Evolutionary conservation across 805 yeast species (phyloP), one percentile per base, ranked within the genome.

Genomic region (Metschnikowia borealis): DNA sequence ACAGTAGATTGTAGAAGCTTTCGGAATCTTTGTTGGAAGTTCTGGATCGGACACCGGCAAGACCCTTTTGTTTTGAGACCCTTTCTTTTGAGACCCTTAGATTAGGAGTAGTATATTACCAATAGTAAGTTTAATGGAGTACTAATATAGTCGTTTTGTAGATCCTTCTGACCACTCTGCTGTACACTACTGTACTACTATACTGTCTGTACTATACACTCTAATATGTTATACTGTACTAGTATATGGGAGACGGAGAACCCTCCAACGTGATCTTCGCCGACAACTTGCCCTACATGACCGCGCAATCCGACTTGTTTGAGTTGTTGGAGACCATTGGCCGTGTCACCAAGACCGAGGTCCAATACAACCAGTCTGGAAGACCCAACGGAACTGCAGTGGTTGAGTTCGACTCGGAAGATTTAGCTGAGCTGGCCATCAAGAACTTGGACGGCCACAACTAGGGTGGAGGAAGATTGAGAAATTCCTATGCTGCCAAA

Each of bases 301-400:
- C 97, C n/a, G 81, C 89, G 32, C 83, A 84, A 57, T 83, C 85
- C 51, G 97, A 92, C 68, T 77, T 92, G 56, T 81, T 75, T 56
- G 97, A 91, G 57, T 77, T 92, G 52, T 91, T 91, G 64, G 92
- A 85, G 65, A 85, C 92, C 35, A 81, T 90, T 48, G 96, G 96
- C 20, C 71, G 79, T 44, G 89, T 92, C 15, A 73, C 68, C 38
- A 78, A 77, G 39, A 96, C 97, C 18, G 96, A 89, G 65, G 75
- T 92, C 53, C 88, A 83, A 65, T 79, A 67, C 60, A 62, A 60
- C 52, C 64, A 74, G 3, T 68, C 70, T 35, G 92, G 92, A 36
- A 78, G 83, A 62, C 82, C 96, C 15, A 75, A 85, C 1, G 98
- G 97, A 31, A 71, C 77, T 55, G 97, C 96, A n/a, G 90, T 89